Percentiles rank a stretch among this genome's conserved stretches.
Conservation (phyloP, 257 asterid genomes). For the Nicotiana tabacum region DNA sequence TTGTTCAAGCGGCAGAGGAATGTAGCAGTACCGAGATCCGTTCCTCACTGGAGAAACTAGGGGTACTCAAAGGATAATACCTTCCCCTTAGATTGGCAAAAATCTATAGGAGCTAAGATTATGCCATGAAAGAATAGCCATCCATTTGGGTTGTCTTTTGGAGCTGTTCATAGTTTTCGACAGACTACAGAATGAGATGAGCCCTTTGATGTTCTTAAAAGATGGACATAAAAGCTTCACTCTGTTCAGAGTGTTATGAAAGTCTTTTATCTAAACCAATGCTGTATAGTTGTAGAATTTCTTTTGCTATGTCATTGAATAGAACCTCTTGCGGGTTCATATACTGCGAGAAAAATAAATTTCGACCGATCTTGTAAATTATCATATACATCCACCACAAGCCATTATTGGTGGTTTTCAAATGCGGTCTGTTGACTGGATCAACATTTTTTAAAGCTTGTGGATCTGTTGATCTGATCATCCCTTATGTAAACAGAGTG, state of each 20-base stretch:
- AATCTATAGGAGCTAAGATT: background rate
- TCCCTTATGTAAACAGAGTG: no score
- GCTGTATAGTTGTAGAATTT: constrained; percentile 1
- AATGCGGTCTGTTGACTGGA: background rate
- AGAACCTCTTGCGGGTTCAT: background rate
- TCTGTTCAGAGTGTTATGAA: background rate
- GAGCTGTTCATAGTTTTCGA: background rate
- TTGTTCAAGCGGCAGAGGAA: constrained; percentile 42
- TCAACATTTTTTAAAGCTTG: background rate
- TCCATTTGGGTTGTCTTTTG: constrained; percentile 11
- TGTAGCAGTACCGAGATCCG: constrained; percentile 50
- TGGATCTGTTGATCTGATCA: background rate
- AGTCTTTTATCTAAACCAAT: background rate
- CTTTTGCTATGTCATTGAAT: background rate
- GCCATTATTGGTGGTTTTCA: background rate
- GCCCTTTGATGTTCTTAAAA: background rate
- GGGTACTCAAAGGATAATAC: constrained; percentile 35
- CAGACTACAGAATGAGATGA: background rate
- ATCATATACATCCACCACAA: background rate
- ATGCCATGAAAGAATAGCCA: constrained; percentile 2
- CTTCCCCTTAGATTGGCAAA: background rate
- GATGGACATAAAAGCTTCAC: background rate
- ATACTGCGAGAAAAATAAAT: background rate
- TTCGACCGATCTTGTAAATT: constrained; percentile 4
- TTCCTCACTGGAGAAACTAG: constrained; percentile 41